Base-by-base conservation (phyloP, 2,329 filamentous ascomycete genomes). In the Trichocomaceae sp. region DNA sequence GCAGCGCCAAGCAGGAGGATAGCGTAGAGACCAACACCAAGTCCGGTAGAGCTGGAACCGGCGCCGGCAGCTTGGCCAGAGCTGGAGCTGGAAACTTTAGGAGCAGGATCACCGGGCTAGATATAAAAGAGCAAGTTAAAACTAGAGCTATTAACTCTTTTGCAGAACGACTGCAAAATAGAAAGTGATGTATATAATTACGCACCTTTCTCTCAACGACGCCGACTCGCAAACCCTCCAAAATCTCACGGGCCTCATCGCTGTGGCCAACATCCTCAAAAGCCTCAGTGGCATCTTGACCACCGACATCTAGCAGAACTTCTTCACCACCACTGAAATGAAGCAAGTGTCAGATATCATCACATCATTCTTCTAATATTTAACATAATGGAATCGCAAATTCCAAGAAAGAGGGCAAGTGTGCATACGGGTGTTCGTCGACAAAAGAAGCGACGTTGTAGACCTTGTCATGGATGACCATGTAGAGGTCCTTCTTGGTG, bases 211-310 rank as follows among this genome's bases (percentile, higher is more conserved):
- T 83, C 84, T 95, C 95, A 72, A 96, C 75, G 37, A 70, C 79
- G 61, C 89, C 91, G 62, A 93, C 81, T 51, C 84, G 75, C 61
- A 95, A 78, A 67, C 83, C 83, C 31, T 87, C 84, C 56, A 99
- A 84, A 63, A 95, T 92, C 79, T 97, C 92, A 63, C 93, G 87
- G 63, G 93, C 93, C 81, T 99, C 93, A 75, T 99, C 93, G 67
- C 88, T 95, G 86, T 99, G 93, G 70, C 93, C 93, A 68, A 99
- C 93, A 76, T 99, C 93, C 79, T 99, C 93, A 72, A 99, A 99
- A 59, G 93, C 92, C 78, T 97, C 93, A 66, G 92, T 96, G 67
- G 88, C 87, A 75, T 99, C 93, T 78, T 96, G 91, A 64, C 93
- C 93, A 68, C 81, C 93, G 61, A 97, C 91, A 65, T 99, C 93